Evolutionary conservation across 495 filamentous ascomycete species (phyloP).

Genomic region (Pseudevernia furfuracea): DNA sequence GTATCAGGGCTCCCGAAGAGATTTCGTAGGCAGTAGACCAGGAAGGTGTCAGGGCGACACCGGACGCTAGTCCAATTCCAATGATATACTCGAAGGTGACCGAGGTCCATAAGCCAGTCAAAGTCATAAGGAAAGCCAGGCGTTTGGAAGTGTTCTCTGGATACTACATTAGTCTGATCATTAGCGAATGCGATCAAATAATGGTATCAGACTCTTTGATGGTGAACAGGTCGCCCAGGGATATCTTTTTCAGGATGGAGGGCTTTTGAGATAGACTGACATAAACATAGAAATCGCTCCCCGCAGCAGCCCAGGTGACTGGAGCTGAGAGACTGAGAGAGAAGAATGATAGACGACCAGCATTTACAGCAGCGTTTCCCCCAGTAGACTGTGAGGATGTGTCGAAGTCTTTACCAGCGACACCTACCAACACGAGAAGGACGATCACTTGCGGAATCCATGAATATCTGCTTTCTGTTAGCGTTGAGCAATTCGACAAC

Average conservation of each 20-base stretch:
- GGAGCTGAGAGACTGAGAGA: conserved; percentile 50
- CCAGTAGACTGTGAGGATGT: conserved; percentile 37
- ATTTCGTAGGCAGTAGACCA: conserved; percentile 50
- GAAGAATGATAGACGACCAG: conserved; percentile 58
- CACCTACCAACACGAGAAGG: conserved; percentile 59
- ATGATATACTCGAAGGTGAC: conserved; percentile 55
- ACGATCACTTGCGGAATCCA: conserved; percentile 63
- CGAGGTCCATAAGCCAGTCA: conserved; percentile 41
- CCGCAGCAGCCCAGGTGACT: conserved; percentile 46
- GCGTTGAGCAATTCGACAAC: conserved; percentile 18
- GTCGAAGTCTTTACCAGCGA: conserved; percentile 60
- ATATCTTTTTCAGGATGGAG: neutral
- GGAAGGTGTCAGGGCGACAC: conserved; percentile 42
- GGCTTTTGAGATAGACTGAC: neutral
- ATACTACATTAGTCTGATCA: conserved; percentile 26
- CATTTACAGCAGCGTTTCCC: conserved; percentile 38
- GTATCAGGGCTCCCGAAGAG: conserved; percentile 58
- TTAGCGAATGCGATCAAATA: neutral
- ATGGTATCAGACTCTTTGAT: neutral
- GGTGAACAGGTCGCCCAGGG: neutral
- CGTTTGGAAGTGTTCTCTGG: conserved; percentile 42
- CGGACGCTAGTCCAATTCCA: conserved; percentile 64
- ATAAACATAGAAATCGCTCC: conserved; percentile 52
- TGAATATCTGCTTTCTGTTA: conserved; percentile 42
- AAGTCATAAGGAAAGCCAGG: conserved; percentile 41